A percentile compares a stretch with the other conserved stretches of the same genome.
These are phyloP conservation scores for Byssochlamys sp. DNA, from an alignment of 2,329 filamentous ascomycete genomes.

Conservation along the genomic window DNA sequence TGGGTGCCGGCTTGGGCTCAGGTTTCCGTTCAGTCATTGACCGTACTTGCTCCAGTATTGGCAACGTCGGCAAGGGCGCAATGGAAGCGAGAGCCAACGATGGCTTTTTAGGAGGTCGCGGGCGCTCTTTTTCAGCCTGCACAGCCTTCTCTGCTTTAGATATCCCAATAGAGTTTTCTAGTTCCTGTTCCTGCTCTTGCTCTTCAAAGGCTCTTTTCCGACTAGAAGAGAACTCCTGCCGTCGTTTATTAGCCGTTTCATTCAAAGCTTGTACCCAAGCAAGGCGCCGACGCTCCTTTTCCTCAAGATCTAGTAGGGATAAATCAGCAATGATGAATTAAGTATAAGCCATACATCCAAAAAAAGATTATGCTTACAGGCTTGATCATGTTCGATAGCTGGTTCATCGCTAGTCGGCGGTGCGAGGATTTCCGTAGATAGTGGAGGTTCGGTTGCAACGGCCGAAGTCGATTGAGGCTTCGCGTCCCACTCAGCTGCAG, in stretches of 20 bases:
- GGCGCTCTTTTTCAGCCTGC: not conserved
- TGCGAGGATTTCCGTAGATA: not conserved
- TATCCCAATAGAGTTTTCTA: constrained; percentile 5
- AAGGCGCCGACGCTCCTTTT: constrained; percentile 3
- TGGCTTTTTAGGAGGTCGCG: constrained; percentile 8
- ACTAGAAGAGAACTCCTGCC: constrained; percentile 10
- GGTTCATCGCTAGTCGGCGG: not conserved
- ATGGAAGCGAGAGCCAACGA: constrained; percentile 23
- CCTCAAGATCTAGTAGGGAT: constrained; percentile 3
- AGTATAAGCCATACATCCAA: not conserved
- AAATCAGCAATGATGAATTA: not conserved
- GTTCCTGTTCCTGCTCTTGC: constrained; percentile 5
- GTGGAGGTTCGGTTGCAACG: not conserved
- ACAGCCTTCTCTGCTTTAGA: constrained; percentile 18
- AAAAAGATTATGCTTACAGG: not conserved
- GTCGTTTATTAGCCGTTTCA: constrained; percentile 16
- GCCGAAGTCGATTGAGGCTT: not conserved
- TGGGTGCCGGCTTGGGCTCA: constrained; percentile 11
- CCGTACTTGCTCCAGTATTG: constrained; percentile 25
- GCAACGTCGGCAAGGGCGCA: constrained; percentile 23
- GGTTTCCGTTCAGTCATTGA: constrained; percentile 17
- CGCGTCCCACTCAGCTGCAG: not conserved
- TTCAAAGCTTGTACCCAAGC: constrained; percentile 12
- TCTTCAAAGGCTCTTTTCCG: constrained; percentile 21
- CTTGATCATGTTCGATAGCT: not conserved